These are phyloP conservation scores for Yamadazyma taylorii DNA, from an alignment of 1,139 yeast genomes.

Conservation along the genomic window DNA sequence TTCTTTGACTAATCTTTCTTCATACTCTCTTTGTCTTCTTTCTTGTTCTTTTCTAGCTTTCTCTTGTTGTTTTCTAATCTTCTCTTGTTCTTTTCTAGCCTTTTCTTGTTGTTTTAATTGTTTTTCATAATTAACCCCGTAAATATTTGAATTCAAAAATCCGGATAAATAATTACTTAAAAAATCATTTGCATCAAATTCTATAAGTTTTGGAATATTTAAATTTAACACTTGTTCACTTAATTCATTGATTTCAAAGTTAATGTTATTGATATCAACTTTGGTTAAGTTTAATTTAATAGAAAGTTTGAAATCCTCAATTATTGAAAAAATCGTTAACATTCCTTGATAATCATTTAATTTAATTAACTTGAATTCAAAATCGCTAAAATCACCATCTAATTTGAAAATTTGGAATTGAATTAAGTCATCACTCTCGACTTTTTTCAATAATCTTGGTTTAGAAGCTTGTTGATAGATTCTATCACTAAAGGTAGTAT, in stretches of 20 bases:
- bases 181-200: constrained; percentile 7
- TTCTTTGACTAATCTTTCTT: constrained; percentile 6
- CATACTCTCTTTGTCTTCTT: constrained; percentile 4
- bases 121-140: constrained; percentile 2
- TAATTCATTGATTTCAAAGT: constrained; percentile 35
- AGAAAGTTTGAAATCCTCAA: constrained; percentile 35
- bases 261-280: constrained; percentile 33
- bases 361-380: constrained; percentile 39
- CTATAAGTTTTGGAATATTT: constrained; percentile 37
- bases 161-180: constrained; percentile 9
- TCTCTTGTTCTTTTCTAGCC: constrained; percentile 4
- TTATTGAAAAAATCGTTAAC: constrained; percentile 29
- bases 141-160: constrained; percentile 9
- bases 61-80: constrained; percentile 7
- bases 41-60: constrained; percentile 11
- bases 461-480: constrained; percentile 15
- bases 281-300: constrained; percentile 35
- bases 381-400: constrained; percentile 36
- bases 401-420: constrained; percentile 41
- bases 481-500: constrained; percentile 9
- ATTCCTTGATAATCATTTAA: constrained; percentile 20
- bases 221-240: constrained; percentile 38
- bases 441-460: constrained; percentile 37
- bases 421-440: constrained; percentile 38
- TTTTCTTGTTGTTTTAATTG: constrained; percentile 3